Conservation (phyloP, 2,329 filamentous ascomycete species). For the Colletotrichum camelliae region DNA sequence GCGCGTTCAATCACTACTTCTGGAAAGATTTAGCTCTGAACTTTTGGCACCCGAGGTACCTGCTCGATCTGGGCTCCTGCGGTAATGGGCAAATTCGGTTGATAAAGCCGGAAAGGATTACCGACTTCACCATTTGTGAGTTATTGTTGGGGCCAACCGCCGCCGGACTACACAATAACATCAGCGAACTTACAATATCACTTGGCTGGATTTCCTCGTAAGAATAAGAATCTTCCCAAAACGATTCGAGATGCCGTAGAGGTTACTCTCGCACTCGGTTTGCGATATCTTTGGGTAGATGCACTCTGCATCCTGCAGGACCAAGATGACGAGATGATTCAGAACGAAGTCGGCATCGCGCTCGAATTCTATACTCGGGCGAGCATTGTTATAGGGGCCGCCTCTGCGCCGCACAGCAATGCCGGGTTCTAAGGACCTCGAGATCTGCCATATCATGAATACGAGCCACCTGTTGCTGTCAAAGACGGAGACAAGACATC, state of each 20-base stretch:
- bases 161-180: neutral
- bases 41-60: too few species aligned
- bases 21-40: conserved; percentile 91
- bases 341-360: neutral
- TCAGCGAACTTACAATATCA: neutral
- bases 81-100: too few species aligned
- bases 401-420: neutral
- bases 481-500: neutral
- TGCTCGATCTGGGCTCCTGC: too few species aligned
- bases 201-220: neutral
- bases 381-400: neutral
- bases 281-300: neutral
- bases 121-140: neutral
- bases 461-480: neutral
- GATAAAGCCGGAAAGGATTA: too few species aligned
- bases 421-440: neutral
- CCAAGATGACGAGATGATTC: neutral
- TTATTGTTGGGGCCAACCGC: neutral
- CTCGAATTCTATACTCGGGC: neutral
- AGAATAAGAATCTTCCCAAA: too few species aligned
- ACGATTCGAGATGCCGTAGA: neutral
- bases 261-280: neutral
- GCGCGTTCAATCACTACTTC: conserved; percentile 95
- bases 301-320: neutral
- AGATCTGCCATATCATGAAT: neutral